A percentile compares a stretch with the other conserved stretches of the same genome.
Evolutionary conservation across 2,329 filamentous ascomycete species (phyloP).

Genomic region (Phoma sp.): DNA sequence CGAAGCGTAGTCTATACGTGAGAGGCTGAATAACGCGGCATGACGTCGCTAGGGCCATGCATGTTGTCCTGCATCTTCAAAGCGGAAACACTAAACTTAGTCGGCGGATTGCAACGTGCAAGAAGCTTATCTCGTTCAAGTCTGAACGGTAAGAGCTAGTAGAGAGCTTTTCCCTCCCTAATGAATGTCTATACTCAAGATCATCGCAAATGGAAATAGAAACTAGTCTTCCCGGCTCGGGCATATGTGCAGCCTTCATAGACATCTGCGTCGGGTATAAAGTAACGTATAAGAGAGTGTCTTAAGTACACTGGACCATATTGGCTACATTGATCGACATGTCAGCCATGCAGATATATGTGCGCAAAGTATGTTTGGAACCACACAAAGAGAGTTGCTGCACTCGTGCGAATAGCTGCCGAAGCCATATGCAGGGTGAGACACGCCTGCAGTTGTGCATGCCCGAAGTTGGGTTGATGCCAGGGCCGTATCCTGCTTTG

Average conservation of each 20-base stretch:
- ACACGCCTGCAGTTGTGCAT: conserved; percentile 1
- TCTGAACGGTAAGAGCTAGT: neutral
- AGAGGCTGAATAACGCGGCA: neutral
- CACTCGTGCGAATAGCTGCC: neutral
- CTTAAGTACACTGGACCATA: neutral
- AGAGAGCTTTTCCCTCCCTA: conserved; percentile 3
- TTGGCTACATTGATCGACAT: conserved; percentile 3
- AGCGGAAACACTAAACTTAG: conserved; percentile 7
- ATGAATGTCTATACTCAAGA: neutral
- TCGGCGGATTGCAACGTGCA: neutral
- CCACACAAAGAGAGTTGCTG: neutral
- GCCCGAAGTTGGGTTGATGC: neutral
- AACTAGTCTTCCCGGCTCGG: neutral
- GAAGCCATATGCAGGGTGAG: conserved; percentile 6
- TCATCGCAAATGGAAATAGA: neutral
- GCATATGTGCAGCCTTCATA: neutral
- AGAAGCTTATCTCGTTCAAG: neutral
- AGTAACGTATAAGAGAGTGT: neutral
- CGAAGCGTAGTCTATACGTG: neutral
- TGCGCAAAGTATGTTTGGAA: neutral
- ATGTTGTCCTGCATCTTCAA: neutral
- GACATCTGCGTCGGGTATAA: neutral
- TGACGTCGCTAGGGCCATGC: conserved; percentile 1
- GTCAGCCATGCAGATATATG: neutral
- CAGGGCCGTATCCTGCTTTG: conserved; percentile 1